Conservation (phyloP, 2,329 filamentous ascomycete genomes). For the Colletotrichum tanaceti region DNA sequence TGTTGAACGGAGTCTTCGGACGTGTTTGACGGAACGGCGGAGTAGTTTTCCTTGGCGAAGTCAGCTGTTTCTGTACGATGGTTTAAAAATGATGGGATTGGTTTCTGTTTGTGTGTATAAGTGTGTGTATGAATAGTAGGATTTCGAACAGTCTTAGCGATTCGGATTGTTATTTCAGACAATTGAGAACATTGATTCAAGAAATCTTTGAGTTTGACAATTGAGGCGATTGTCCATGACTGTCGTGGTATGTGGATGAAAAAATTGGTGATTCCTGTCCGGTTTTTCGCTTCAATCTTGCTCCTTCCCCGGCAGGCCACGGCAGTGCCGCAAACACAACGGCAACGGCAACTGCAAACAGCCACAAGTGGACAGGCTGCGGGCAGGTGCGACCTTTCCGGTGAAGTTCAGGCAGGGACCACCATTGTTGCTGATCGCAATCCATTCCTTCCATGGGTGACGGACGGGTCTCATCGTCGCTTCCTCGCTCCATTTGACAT, state of each 20-base stretch:
- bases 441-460: not conserved
- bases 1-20: not conserved
- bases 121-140: slow-evolving; percentile 33
- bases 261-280: no score
- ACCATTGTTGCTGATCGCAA: slow-evolving; percentile 22
- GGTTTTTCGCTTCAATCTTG: not conserved
- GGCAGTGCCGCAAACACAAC: slow-evolving; percentile 21
- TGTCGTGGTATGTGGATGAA: no score
- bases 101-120: no score
- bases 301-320: not conserved
- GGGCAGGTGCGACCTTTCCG: slow-evolving; percentile 31
- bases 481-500: no score
- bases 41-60: slow-evolving; percentile 10
- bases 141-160: slow-evolving; percentile 19
- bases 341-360: no score
- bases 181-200: no score
- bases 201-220: no score
- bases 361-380: not conserved
- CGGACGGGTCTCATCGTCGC: not conserved
- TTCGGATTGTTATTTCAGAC: no score
- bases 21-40: not conserved
- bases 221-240: no score
- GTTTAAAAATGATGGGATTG: slow-evolving; percentile 22
- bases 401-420: slow-evolving; percentile 24
- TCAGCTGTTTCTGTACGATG: not conserved